These are phyloP conservation scores for Zymoseptoria brevis DNA, from an alignment of 2,329 filamentous ascomycete species.

Conservation along the genomic window DNA sequence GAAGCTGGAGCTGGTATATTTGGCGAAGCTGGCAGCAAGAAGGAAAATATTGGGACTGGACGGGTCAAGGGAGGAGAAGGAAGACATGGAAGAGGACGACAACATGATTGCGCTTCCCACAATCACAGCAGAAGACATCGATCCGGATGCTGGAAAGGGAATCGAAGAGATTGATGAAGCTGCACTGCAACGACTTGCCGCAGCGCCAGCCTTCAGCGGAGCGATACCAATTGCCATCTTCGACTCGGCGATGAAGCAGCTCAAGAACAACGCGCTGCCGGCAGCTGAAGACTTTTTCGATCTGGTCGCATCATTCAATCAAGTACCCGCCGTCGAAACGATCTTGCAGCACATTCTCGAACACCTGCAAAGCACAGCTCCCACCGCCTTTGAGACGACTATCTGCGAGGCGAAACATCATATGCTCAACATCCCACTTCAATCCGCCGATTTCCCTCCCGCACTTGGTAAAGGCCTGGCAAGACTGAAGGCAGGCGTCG, in stretches of 20 bases:
- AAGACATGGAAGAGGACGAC: slow-evolving; percentile 39
- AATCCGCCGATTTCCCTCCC: slow-evolving; percentile 63
- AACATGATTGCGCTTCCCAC: slow-evolving; percentile 52
- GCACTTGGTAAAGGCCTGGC: slow-evolving; percentile 60
- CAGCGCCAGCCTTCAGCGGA: slow-evolving; percentile 79
- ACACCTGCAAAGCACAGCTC: slow-evolving; percentile 45
- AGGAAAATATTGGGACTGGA: slow-evolving; percentile 60
- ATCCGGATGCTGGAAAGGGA: slow-evolving; percentile 46
- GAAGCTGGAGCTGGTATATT: slow-evolving; percentile 84
- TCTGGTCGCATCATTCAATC: slow-evolving; percentile 63
- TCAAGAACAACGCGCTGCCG: slow-evolving; percentile 53
- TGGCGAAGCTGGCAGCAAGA: slow-evolving; percentile 70
- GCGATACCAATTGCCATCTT: slow-evolving; percentile 91
- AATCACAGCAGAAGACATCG: slow-evolving; percentile 56
- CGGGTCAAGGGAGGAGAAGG: slow-evolving; percentile 36
- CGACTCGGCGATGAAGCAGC: slow-evolving; percentile 72
- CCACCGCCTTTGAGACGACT: slow-evolving; percentile 50
- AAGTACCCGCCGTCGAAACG: slow-evolving; percentile 55
- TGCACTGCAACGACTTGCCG: slow-evolving; percentile 55
- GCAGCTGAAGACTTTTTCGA: slow-evolving; percentile 73
- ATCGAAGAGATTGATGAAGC: slow-evolving; percentile 42
- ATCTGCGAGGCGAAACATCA: slow-evolving; percentile 64
- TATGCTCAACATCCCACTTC: slow-evolving; percentile 55
- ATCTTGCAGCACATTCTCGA: slow-evolving; percentile 68
- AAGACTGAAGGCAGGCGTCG: slow-evolving; percentile 48